Conservation (phyloP, 129 eudicot genomes). For the Dittrichia graveolens region DNA sequence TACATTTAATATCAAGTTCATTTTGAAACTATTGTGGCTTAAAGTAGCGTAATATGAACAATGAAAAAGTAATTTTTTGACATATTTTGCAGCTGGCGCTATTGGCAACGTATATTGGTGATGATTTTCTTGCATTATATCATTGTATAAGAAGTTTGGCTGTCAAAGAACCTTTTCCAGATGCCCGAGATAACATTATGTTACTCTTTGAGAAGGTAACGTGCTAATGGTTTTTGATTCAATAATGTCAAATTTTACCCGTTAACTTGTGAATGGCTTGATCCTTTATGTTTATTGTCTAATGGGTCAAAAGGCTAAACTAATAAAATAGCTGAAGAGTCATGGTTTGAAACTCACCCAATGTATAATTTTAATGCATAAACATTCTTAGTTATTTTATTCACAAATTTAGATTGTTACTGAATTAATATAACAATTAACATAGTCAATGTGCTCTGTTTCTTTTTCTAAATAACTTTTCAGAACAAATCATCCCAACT, state of each 20-base stretch:
- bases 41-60: background rate
- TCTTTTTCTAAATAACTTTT: constrained; percentile 32
- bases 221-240: background rate
- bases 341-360: background rate
- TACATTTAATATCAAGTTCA: constrained; percentile 10
- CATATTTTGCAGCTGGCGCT: constrained; percentile 74
- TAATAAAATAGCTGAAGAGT: too few species aligned
- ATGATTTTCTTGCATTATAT: constrained; percentile 85
- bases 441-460: background rate
- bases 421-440: background rate
- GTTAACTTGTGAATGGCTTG: constrained; percentile 2
- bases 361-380: background rate
- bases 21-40: background rate
- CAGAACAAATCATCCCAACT: constrained; percentile 78
- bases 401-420: background rate
- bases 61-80: constrained; percentile 27
- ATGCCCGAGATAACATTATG: constrained; percentile 79
- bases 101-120: constrained; percentile 79
- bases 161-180: constrained; percentile 94
- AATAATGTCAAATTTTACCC: background rate
- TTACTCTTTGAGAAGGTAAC: constrained; percentile 87
- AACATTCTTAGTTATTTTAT: background rate
- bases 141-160: constrained; percentile 91
- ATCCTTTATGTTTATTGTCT: background rate
- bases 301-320: background rate